Evolutionary conservation across 2,329 filamentous ascomycete species (phyloP), one percentile per base, ranked within the genome.

Genomic region (Pseudocercospora musae): DNA sequence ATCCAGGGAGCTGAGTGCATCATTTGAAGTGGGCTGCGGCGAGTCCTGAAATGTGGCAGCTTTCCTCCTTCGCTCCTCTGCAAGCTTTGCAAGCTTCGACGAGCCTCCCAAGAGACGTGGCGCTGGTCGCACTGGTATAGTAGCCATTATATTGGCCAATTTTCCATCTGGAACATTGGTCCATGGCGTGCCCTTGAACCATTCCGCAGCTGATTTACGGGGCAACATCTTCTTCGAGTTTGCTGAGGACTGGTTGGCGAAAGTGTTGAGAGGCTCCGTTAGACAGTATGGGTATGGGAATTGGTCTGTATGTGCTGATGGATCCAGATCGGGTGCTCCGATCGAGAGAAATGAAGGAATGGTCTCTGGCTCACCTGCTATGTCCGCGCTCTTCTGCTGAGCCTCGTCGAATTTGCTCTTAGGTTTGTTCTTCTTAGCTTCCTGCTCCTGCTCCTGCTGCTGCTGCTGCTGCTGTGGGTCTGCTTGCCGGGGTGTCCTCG

Each of bases 141-240:
- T 77, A 40, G 71, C 65, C 10, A 93, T 84, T 15, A 89, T 82
- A 15, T 81, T 74, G 40, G 89, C 84, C 68, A 85, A 83, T 29
- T 90, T 86, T 52, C 89, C 77, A 42, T 77, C 70, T 21, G 92
- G 90, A 10, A 94, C 80, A 57, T 88, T 84, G 58, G 92, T 82
- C 94, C 95, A 99, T 0, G 93, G 91, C 73, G 89, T 89, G 72
- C 96, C 93, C 71, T 81, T 79, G 68, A 97, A 99, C 76, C 93
- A 91, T 40, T 84, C 81, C 62, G 80, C 76, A 59, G 82, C 78
- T 42, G 78, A 81, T 64, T 81, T 57, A 48, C 62, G 62, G 31
- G 63, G 63, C 46, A 60, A 50, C 37, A 53, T 37, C 57, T 20
- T 37, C 59, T 20, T 57, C 40, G 37, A 25, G 31, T 59, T 66